Base-by-base conservation (phyloP, 768 basidiomycete species). In the Amanita thiersii region DNA sequence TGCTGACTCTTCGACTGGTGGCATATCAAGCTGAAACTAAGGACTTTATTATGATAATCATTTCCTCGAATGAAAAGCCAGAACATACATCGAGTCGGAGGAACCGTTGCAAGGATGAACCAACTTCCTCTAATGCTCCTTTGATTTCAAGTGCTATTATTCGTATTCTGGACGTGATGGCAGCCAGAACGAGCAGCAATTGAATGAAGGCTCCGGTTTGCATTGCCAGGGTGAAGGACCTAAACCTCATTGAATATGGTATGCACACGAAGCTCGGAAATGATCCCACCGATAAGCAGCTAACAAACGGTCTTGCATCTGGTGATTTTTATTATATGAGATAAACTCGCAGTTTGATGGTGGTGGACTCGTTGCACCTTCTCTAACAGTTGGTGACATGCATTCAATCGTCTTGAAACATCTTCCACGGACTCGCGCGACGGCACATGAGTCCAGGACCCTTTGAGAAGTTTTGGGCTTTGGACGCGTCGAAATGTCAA, bases 151-250 rank as follows among this genome's bases (percentile, higher is more conserved):
- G 50, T 17, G 68, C 54, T 21, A 82, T 52, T 3, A 56, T 52
- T 18, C 60, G 62, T 54, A 85, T 57, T 43, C 86, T 70, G 2
- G 81, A 81, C 32, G 71, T 60, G 28, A 85, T 70, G 9, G 77
- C 82, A 17, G 68, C 63, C 30, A 88, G 64, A 3, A 75, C 62
- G 34, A 90, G 53, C n/a, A 80, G 58, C 11, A 85, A 54, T 47
- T 82, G 81, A 9, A 83, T 63, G 52, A 90, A 90, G 12, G 84
- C 79, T 12, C 80, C 84, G 1, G 75, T 71, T 54, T 81, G 82
- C 68, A 89, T 73, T 24, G 74, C 72, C 18, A 79, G 63, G 20
- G 65, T 60, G 45, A 86, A 77, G 20, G 72, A 72, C 33, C 86
- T 89, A 5, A 37, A 32, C 24, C 18, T 15, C 11, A n/a, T 35